These are phyloP conservation scores for Malus sieversii DNA, from an alignment of 306 rosid genomes.

Conservation along the genomic window DNA sequence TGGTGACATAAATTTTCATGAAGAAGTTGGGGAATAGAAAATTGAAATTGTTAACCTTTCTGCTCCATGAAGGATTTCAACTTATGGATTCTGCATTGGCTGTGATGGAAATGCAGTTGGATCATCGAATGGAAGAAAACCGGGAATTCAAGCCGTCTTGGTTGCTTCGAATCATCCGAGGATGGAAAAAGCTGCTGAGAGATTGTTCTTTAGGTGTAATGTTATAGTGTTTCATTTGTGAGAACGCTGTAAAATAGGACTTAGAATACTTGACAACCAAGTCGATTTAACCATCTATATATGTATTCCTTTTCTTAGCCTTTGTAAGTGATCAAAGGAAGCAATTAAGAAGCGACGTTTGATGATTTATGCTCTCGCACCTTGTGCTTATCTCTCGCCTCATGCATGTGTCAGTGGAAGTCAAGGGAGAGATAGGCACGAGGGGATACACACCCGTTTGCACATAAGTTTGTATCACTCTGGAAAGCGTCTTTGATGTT, in stretches of 20 bases:
- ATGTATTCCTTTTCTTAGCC: neutral
- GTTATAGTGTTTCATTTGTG: neutral
- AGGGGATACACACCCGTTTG: too few species aligned
- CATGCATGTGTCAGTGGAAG: too few species aligned
- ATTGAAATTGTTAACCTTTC: neutral
- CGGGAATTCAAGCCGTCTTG: neutral
- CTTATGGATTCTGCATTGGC: neutral
- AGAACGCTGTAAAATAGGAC: neutral
- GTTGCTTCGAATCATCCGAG: neutral
- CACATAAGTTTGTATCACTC: too few species aligned
- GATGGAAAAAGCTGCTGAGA: neutral
- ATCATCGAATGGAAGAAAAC: neutral
- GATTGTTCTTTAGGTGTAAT: neutral
- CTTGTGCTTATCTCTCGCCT: too few species aligned
- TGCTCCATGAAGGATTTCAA: neutral
- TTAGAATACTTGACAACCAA: neutral
- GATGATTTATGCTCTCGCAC: too few species aligned
- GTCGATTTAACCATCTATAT: neutral
- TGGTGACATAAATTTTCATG: conserved; percentile 37
- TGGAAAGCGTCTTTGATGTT: neutral
- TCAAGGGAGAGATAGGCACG: too few species aligned
- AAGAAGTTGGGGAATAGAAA: neutral
- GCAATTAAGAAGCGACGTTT: neutral
- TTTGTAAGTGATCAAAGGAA: neutral
- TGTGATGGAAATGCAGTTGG: neutral